phyloP scores from a whole-genome alignment of 2,329 filamentous ascomycete species.

The Hypomyces perniciosus region DNA sequence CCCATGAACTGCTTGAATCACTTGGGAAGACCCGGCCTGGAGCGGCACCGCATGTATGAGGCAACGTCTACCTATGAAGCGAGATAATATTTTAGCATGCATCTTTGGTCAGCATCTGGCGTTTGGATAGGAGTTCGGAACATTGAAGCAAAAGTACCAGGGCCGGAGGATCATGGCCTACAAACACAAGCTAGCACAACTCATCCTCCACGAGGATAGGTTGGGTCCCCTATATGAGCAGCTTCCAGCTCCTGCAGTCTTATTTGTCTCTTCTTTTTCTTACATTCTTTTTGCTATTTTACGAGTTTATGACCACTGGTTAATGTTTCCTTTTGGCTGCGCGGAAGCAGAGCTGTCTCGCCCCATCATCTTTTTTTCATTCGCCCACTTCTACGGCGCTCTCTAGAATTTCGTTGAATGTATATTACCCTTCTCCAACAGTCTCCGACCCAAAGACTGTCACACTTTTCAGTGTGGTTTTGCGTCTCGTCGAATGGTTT shows the following conservation, averaged over 20 bases:
- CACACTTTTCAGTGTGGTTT: constrained; percentile 7
- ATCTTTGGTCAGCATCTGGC: constrained; percentile 26
- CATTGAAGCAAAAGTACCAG: neutral
- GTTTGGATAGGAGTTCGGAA: constrained; percentile 30
- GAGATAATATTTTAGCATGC: constrained; percentile 19
- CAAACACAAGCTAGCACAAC: constrained; percentile 7
- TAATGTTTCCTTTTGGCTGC: constrained; percentile 26
- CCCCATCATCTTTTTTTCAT: constrained; percentile 8
- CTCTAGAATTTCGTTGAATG: constrained; percentile 18
- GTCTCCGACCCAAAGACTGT: constrained; percentile 25
- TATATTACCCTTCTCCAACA: constrained; percentile 24
- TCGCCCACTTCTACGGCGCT: neutral
- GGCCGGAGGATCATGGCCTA: constrained; percentile 2
- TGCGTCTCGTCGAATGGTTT: constrained; percentile 1
- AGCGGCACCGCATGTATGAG: constrained; percentile 44
- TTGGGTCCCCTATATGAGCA: neutral
- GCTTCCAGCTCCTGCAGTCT: neutral
- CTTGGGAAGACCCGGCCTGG: constrained; percentile 43
- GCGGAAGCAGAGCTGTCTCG: constrained; percentile 12
- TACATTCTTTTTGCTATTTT: constrained; percentile 18
- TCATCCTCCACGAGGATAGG: neutral
- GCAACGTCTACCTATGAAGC: neutral
- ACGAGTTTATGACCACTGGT: constrained; percentile 29
- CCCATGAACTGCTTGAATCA: constrained; percentile 52
- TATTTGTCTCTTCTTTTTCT: constrained; percentile 11